Evolutionary conservation across 2,329 filamentous ascomycete species (phyloP).

Genomic region (Pseudopyrenochaeta lycopersici): DNA sequence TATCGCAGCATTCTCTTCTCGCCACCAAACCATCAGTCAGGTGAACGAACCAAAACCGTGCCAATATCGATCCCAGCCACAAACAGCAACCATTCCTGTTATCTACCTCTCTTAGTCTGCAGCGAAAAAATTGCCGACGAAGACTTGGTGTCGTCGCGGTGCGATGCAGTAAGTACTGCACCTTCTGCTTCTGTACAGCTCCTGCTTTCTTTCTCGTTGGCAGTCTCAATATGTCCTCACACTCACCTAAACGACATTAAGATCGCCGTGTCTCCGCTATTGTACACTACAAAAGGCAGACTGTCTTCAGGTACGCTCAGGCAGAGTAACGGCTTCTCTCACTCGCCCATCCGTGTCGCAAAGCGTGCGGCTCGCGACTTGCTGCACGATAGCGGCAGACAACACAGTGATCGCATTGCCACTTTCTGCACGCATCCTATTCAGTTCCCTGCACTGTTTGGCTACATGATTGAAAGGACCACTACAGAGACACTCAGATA

Average conservation of each 20-base stretch:
- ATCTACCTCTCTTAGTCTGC: background rate
- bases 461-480: background rate
- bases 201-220: too few relatives aligned
- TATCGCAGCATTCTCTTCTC: background rate
- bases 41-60: background rate
- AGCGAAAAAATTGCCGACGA: constrained; percentile 29
- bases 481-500: background rate
- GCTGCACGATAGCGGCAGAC: background rate
- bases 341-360: constrained; percentile 38
- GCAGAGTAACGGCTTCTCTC: constrained; percentile 8
- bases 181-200: background rate
- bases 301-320: constrained; percentile 24
- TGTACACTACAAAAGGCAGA: constrained; percentile 19
- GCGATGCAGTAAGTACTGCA: constrained; percentile 33
- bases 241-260: constrained; percentile 4
- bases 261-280: constrained; percentile 29
- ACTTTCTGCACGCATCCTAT: constrained; percentile 23
- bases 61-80: background rate
- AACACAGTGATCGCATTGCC: constrained; percentile 14
- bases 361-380: constrained; percentile 9
- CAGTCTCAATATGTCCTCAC: background rate
- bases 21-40: background rate
- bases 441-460: constrained; percentile 9
- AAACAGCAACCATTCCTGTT: background rate
- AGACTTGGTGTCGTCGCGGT: constrained; percentile 21